Conservation (phyloP, 2,329 filamentous ascomycete species). For the Cryphonectria carpinicola region DNA sequence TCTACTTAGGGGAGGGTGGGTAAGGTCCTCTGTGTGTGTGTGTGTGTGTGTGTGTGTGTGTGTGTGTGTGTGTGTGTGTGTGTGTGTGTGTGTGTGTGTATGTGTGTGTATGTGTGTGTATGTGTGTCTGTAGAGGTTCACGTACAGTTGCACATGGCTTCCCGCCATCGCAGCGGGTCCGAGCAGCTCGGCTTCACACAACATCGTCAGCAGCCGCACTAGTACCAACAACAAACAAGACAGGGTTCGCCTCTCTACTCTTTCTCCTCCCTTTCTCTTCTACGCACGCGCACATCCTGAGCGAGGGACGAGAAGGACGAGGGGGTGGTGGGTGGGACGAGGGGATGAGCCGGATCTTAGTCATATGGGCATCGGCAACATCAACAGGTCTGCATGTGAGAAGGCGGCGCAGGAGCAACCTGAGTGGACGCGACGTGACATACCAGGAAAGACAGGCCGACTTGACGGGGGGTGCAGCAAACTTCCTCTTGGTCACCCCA, state of each 20-base stretch:
- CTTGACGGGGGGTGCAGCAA: conserved; percentile 53
- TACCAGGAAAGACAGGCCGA: conserved; percentile 56
- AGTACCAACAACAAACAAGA: conserved; percentile 18
- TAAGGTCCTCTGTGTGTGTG: background rate
- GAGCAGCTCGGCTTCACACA: conserved; percentile 45
- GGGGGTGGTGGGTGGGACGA: background rate
- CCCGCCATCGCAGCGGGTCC: conserved; percentile 52
- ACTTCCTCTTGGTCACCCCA: conserved; percentile 42
- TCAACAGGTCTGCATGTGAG: background rate
- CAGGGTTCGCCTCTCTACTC: background rate
- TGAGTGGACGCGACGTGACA: conserved; percentile 31
- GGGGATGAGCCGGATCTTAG: background rate
- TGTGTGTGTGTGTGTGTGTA: background rate
- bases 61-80: background rate
- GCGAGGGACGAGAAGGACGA: background rate
- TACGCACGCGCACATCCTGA: background rate
- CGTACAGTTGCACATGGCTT: conserved; percentile 49
- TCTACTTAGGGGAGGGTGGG: background rate
- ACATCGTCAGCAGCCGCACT: conserved; percentile 21
- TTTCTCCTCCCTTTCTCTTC: background rate
- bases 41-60: background rate
- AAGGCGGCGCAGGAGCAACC: conserved; percentile 16
- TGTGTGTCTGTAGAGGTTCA: conserved; percentile 11
- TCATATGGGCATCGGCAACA: background rate
- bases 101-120: background rate